These are phyloP conservation scores for Calocybe cyanea DNA, from an alignment of 768 basidiomycete species.

Conservation along the genomic window DNA sequence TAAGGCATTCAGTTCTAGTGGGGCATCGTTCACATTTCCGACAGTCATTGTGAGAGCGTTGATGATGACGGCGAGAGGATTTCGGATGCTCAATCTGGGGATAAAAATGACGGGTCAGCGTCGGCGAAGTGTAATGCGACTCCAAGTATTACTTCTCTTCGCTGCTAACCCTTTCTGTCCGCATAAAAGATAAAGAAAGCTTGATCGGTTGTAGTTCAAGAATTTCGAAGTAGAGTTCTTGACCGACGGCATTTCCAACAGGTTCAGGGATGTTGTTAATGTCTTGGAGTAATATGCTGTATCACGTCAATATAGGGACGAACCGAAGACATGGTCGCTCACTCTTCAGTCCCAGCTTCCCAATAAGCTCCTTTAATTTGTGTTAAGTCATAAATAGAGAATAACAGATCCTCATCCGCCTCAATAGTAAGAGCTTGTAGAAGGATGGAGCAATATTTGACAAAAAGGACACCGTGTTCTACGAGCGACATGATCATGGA, in stretches of 20 bases:
- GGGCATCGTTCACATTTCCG: slow-evolving; percentile 95
- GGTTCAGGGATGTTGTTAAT: slow-evolving; percentile 71
- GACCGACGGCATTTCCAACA: slow-evolving; percentile 57
- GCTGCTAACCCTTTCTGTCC: slow-evolving; percentile 88
- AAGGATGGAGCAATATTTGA: slow-evolving; percentile 95
- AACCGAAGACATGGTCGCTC: slow-evolving; percentile 21
- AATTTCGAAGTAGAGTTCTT: slow-evolving; percentile 92
- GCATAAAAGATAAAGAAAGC: slow-evolving; percentile 93
- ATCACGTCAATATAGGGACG: slow-evolving; percentile 2
- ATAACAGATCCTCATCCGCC: slow-evolving; percentile 95
- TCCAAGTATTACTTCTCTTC: slow-evolving; percentile 75
- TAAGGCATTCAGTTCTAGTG: slow-evolving; percentile 89
- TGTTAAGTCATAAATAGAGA: slow-evolving; percentile 85
- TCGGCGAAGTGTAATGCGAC: not conserved
- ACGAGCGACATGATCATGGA: not conserved
- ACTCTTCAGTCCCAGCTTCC: slow-evolving; percentile 79
- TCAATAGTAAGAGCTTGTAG: slow-evolving; percentile 94
- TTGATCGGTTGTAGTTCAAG: slow-evolving; percentile 93
- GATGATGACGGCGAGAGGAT: slow-evolving; percentile 88
- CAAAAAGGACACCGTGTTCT: slow-evolving; percentile 98
- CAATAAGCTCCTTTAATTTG: slow-evolving; percentile 91
- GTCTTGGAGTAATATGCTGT: slow-evolving; percentile 69
- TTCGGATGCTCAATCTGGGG: slow-evolving; percentile 68
- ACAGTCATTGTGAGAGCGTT: slow-evolving; percentile 96
- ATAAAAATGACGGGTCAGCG: slow-evolving; percentile 7